Evolutionary conservation across 345 rosid species (phyloP).

Genomic region (Tarenaya hassleriana): DNA sequence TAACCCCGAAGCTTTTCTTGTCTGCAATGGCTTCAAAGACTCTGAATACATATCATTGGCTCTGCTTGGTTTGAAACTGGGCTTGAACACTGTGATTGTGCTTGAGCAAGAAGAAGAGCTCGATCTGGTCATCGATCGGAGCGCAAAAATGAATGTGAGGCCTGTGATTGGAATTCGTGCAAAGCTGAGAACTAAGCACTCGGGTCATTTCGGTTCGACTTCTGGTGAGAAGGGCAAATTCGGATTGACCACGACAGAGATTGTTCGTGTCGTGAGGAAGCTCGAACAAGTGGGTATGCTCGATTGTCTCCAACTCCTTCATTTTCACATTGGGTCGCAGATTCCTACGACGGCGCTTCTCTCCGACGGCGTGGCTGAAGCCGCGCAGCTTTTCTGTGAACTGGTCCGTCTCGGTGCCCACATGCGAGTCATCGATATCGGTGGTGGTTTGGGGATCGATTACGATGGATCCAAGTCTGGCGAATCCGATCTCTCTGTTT

Average conservation of each 20-base stretch:
- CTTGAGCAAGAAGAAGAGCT: slow-evolving; percentile 92
- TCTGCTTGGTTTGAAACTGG: slow-evolving; percentile 58
- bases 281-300: slow-evolving; percentile 64
- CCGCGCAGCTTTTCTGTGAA: slow-evolving; percentile 84
- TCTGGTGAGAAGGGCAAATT: slow-evolving; percentile 98
- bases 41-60: slow-evolving; percentile 73
- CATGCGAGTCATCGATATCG: slow-evolving; percentile 74
- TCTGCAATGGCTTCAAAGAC: slow-evolving; percentile 92
- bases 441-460: slow-evolving; percentile 90
- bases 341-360: slow-evolving; percentile 69
- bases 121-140: slow-evolving; percentile 55
- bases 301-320: slow-evolving; percentile 73
- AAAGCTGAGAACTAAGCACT: slow-evolving; percentile 79
- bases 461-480: slow-evolving; percentile 92
- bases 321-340: slow-evolving; percentile 94
- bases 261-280: slow-evolving; percentile 62
- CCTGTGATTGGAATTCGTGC: slow-evolving; percentile 81
- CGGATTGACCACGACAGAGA: slow-evolving; percentile 71
- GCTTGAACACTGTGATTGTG: slow-evolving; percentile 71
- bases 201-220: slow-evolving; percentile 95
- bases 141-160: slow-evolving; percentile 51
- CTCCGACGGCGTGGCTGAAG: slow-evolving; percentile 68
- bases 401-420: slow-evolving; percentile 76
- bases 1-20: slow-evolving; percentile 50
- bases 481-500: slow-evolving; percentile 74